Evolutionary conservation across 2,329 filamentous ascomycete genomes (phyloP).

Genomic region (Cladosporium sphaerospermum): DNA sequence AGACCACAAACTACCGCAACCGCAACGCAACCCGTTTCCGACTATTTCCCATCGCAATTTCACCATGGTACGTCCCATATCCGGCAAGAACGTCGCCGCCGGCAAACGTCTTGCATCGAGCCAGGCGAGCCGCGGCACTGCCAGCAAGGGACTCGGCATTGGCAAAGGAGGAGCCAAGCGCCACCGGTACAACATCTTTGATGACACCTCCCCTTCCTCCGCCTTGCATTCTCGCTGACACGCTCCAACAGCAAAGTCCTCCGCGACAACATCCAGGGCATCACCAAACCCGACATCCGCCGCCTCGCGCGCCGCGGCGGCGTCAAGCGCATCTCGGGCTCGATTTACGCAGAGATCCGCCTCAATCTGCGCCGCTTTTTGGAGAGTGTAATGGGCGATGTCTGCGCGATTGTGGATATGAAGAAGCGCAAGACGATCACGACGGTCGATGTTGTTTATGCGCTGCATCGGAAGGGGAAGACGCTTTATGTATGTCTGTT

Average conservation of each 20-base stretch:
- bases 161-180: not conserved
- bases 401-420: conserved; percentile 19
- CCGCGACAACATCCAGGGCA: conserved; percentile 97
- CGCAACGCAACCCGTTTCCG: too few relatives aligned
- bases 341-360: conserved; percentile 60
- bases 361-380: conserved; percentile 49
- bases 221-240: not conserved
- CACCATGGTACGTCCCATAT: too few relatives aligned
- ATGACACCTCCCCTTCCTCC: not conserved
- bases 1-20: too few relatives aligned
- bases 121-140: not conserved
- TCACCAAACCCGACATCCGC: conserved; percentile 67
- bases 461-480: conserved; percentile 36
- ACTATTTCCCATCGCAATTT: too few relatives aligned
- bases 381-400: conserved; percentile 39
- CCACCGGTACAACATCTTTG: not conserved
- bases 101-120: too few relatives aligned
- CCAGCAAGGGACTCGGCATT: not conserved
- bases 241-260: conserved; percentile 80
- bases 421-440: conserved; percentile 57
- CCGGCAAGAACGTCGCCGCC: too few relatives aligned
- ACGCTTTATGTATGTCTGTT: conserved; percentile 16
- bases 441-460: conserved; percentile 55
- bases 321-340: conserved; percentile 62
- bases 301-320: conserved; percentile 70